Conservation (phyloP, 768 basidiomycete genomes). For the Podaxis mareebaensis region DNA sequence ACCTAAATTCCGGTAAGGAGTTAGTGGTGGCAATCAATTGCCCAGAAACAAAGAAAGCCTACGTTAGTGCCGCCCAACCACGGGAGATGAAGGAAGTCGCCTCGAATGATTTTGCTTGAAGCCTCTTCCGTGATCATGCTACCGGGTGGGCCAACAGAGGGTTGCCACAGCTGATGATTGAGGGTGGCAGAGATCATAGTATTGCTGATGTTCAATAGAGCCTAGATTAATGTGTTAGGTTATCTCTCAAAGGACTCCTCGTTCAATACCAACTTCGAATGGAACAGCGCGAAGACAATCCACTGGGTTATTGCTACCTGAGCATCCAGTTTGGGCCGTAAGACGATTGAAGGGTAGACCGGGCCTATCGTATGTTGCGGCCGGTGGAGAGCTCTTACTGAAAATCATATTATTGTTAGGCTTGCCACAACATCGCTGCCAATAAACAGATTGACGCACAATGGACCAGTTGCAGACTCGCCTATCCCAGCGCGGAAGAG, state of each 20-base stretch:
- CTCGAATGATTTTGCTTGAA: slow-evolving; percentile 43
- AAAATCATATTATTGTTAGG: not conserved
- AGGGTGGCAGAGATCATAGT: slow-evolving; percentile 43
- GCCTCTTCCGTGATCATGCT: slow-evolving; percentile 49
- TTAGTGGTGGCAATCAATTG: too few species aligned
- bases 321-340: slow-evolving; percentile 45
- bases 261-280: slow-evolving; percentile 34
- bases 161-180: slow-evolving; percentile 59
- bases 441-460: slow-evolving; percentile 34
- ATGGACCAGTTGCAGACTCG: slow-evolving; percentile 54
- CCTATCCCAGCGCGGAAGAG: slow-evolving; percentile 55
- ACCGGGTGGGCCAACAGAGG: slow-evolving; percentile 49
- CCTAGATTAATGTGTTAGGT: slow-evolving; percentile 30
- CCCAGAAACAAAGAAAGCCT: slow-evolving; percentile 16
- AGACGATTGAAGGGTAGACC: slow-evolving; percentile 52
- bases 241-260: not conserved
- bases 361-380: slow-evolving; percentile 48
- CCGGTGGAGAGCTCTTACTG: slow-evolving; percentile 52
- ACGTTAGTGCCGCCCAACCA: slow-evolving; percentile 61
- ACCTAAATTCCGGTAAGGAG: slow-evolving; percentile 30
- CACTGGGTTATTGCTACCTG: slow-evolving; percentile 37
- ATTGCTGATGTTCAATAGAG: slow-evolving; percentile 49
- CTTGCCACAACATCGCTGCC: not conserved
- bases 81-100: slow-evolving; percentile 54
- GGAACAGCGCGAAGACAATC: slow-evolving; percentile 47